Percentiles rank a stretch among this genome's conserved stretches.
These are phyloP conservation scores for Umbelopsis sp. DNA, from an alignment of 371 early-diverging fungal genomes.

Conservation along the genomic window DNA sequence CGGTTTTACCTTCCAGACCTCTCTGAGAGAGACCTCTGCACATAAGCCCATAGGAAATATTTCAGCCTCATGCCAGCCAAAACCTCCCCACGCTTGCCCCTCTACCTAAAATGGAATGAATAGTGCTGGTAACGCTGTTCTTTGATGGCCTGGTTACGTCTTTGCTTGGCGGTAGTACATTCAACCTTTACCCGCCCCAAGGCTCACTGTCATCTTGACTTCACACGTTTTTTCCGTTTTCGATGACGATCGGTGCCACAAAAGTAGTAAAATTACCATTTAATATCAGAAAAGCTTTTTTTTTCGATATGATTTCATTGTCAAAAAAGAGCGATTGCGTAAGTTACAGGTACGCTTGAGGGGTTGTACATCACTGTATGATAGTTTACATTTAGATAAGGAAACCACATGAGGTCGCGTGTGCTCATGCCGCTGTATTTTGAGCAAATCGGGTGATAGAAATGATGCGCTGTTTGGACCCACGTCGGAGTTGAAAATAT, in stretches of 20 bases:
- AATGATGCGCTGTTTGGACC: background rate
- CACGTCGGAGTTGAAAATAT: background rate
- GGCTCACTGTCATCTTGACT: background rate
- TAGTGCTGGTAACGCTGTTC: no score
- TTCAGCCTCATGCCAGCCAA: no score
- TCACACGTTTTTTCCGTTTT: background rate
- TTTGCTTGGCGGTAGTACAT: background rate
- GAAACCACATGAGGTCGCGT: slow-evolving; percentile 8
- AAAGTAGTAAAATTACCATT: no score
- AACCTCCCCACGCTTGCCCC: no score
- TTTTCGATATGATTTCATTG: no score
- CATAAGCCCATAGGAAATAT: no score
- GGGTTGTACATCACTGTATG: background rate
- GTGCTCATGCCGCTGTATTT: background rate
- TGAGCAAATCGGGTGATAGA: background rate
- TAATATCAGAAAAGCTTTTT: no score
- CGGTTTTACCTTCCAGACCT: no score
- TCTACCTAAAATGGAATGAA: no score
- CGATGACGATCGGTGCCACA: background rate
- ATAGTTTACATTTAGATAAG: background rate
- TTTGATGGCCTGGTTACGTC: background rate
- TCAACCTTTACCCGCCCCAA: background rate
- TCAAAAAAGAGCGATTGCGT: no score
- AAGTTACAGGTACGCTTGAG: background rate
- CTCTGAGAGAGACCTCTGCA: no score